Evolutionary conservation across 2,329 filamentous ascomycete species (phyloP), one percentile per base, ranked within the genome.

Genomic region (Monosporascus ibericus): DNA sequence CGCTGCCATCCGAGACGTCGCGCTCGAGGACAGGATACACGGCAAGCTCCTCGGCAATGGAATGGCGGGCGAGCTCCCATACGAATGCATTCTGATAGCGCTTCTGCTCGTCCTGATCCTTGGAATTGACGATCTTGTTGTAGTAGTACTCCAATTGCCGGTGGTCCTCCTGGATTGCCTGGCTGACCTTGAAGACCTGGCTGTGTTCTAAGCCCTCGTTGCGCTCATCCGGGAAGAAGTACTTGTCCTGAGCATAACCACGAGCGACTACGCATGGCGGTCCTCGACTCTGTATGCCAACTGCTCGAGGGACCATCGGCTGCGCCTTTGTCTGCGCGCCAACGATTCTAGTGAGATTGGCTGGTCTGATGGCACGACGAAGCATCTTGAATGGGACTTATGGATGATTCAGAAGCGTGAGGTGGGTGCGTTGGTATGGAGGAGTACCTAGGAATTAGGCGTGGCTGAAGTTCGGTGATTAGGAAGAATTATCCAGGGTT

Each of bases 1-100:
- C 54, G 48, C 69, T 64, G n/a, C 74, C 72, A 52, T 65, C 55
- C 1, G 66, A 62, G 36, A 77, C 53, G 40, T 72, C 60, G 42
- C 69, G 68, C 52, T 76, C 72, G 22, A 78, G 64, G 6, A 70
- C 70, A 8, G 76, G 76, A 58, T 77, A 77, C 6, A 78, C 67
- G 8, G 77, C 58, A 5, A 80, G 61, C 56, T 80, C 78, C 54
- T 80, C 76, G 8, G 72, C 75, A 48, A 79, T 69, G 0, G 74
- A 70, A 60, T 80, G 76, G 9, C 77, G 73, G 25, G 76, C 73
- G 0, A 80, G 66, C 53, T 78, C 75, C 77, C 77, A 79, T 15
- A 71, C 73, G 55, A 80, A 76, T 53, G 77, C 71, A 51, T 80
- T 80, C 52, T 75, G 72, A 53, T 68, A 78, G 14, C 72, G 69